Evolutionary conservation across 768 basidiomycete species (phyloP).

Genomic region (Rhodotorula diobovata): DNA sequence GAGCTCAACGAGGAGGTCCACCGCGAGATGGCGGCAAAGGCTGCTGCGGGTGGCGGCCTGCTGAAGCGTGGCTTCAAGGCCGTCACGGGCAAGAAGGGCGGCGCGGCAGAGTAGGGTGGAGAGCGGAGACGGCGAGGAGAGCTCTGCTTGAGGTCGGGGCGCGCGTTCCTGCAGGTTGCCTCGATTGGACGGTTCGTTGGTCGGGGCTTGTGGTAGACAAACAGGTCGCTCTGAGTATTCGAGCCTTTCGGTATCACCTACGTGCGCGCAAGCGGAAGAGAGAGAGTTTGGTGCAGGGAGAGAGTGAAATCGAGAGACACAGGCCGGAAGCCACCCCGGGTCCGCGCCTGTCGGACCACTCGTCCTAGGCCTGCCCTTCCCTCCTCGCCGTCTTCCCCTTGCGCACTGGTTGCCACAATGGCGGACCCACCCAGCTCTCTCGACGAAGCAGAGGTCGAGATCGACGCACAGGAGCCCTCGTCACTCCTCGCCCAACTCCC

Average conservation of each 20-base stretch:
- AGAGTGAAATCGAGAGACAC: too few species aligned
- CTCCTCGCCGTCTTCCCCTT: background rate
- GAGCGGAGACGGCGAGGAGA: too few species aligned
- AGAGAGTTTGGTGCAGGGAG: too few species aligned
- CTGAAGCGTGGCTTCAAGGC: slow-evolving; percentile 21
- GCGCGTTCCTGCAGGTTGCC: too few species aligned
- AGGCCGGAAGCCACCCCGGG: background rate
- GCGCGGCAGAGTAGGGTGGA: background rate
- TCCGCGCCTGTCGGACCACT: too few species aligned
- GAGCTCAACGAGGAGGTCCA: slow-evolving; percentile 79
- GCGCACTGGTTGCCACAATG: background rate
- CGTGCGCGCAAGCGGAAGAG: too few species aligned
- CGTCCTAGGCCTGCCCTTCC: background rate
- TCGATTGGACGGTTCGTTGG: too few species aligned
- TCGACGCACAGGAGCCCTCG: background rate
- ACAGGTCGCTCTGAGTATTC: too few species aligned
- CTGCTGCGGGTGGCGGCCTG: slow-evolving; percentile 26
- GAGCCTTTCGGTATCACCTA: too few species aligned
- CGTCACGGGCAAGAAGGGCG: slow-evolving; percentile 1
- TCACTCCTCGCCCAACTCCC: slow-evolving; percentile 20
- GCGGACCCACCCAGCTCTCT: too few species aligned
- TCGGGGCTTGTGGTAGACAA: too few species aligned
- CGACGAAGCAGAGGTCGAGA: background rate
- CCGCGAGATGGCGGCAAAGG: slow-evolving; percentile 58
- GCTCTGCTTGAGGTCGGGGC: too few species aligned